Percentiles rank a stretch among this genome's conserved stretches.
These are phyloP conservation scores for Marasmius sp. DNA, from an alignment of 1,284 basidiomycete genomes.

Conservation along the genomic window DNA sequence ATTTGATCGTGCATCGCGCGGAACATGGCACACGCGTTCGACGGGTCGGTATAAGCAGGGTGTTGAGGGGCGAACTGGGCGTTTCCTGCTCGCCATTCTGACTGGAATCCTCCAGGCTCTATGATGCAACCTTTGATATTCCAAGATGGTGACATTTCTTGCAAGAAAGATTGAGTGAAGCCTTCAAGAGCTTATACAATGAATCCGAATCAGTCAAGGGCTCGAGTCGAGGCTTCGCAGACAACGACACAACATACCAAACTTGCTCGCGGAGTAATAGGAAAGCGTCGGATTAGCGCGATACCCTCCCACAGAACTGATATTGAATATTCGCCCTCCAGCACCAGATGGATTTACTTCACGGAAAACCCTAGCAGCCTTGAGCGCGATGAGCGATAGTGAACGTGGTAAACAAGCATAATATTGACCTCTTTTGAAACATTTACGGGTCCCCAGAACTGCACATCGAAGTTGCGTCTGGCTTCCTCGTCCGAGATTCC, in stretches of 20 bases:
- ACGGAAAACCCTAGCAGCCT: slow-evolving; percentile 20
- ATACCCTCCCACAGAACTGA: slow-evolving; percentile 33
- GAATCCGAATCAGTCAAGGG: neutral
- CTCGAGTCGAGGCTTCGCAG: neutral
- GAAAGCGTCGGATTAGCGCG: slow-evolving; percentile 27
- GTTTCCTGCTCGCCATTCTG: slow-evolving; percentile 28
- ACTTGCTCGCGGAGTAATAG: slow-evolving; percentile 30
- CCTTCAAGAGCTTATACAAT: slow-evolving; percentile 31
- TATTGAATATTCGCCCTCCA: slow-evolving; percentile 31
- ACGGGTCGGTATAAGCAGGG: slow-evolving; percentile 21
- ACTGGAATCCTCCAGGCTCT: slow-evolving; percentile 35
- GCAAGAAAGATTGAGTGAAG: slow-evolving; percentile 29
- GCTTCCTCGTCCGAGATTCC: slow-evolving; percentile 27
- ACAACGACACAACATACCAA: slow-evolving; percentile 23
- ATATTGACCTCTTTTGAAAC: slow-evolving; percentile 24
- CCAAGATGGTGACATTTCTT: slow-evolving; percentile 37
- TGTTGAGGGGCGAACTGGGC: slow-evolving; percentile 22
- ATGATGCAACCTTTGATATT: slow-evolving; percentile 39
- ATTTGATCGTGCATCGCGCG: slow-evolving; percentile 13
- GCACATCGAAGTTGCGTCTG: slow-evolving; percentile 26
- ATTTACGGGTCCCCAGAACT: slow-evolving; percentile 34
- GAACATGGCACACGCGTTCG: slow-evolving; percentile 14
- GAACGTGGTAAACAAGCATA: neutral
- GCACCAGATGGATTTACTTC: slow-evolving; percentile 24
- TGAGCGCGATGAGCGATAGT: neutral